Evolutionary conservation across 805 yeast species (phyloP).

Genomic region (Zygosaccharomyces kombuchaensis): DNA sequence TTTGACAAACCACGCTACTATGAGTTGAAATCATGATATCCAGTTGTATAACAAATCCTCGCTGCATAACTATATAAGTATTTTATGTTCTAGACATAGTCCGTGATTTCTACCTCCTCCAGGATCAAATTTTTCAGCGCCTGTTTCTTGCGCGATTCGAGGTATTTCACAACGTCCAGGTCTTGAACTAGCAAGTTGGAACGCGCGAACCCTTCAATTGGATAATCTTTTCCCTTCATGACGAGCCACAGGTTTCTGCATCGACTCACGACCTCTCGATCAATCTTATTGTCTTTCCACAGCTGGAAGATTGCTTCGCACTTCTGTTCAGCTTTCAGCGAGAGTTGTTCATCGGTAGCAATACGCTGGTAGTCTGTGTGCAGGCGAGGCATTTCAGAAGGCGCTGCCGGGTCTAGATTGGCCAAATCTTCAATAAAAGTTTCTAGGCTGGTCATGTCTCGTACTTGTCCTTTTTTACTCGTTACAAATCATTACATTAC

Average conservation of each 20-base stretch:
- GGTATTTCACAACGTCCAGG: conserved; percentile 9
- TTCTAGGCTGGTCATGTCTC: no score
- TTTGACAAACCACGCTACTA: conserved; percentile 91
- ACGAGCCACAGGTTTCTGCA: conserved; percentile 19
- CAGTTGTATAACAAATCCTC: neutral
- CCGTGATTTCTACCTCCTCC: conserved; percentile 29
- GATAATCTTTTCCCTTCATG: conserved; percentile 14
- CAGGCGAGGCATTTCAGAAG: neutral
- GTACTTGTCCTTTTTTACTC: no score
- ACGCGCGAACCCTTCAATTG: conserved; percentile 2
- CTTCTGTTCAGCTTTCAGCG: conserved; percentile 7
- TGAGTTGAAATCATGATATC: neutral
- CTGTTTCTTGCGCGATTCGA: neutral
- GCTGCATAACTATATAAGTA: no score
- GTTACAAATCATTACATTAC: no score
- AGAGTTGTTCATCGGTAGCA: conserved; percentile 5
- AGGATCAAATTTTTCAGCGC: conserved; percentile 21
- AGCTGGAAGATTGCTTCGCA: conserved; percentile 11
- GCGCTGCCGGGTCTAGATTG: neutral
- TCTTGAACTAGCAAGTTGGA: conserved; percentile 12
- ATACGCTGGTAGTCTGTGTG: conserved; percentile 4
- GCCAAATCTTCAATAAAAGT: neutral
- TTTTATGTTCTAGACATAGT: conserved; percentile 2
- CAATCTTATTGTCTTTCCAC: conserved; percentile 10
- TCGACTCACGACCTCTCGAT: conserved; percentile 12